phyloP scores from a whole-genome alignment of 768 basidiomycete species.

The Boletellus ananas region DNA sequence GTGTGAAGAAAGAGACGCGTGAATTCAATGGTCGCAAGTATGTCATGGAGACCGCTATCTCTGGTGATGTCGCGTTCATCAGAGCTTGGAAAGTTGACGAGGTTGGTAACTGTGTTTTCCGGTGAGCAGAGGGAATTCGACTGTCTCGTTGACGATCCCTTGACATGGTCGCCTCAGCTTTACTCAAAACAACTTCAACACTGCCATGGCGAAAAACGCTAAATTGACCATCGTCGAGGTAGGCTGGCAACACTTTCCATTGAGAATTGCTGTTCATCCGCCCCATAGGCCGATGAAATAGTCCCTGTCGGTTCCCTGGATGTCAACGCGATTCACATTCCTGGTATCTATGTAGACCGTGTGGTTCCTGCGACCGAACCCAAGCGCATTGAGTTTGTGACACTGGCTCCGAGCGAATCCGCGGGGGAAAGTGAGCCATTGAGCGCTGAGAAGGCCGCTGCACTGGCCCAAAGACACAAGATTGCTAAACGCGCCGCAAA shows the following conservation, averaged over 20 bases:
- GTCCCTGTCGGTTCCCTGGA: conserved; percentile 80
- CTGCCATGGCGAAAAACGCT: conserved; percentile 86
- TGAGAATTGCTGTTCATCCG: not conserved
- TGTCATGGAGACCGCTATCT: conserved; percentile 75
- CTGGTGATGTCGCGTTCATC: conserved; percentile 81
- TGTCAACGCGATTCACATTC: conserved; percentile 77
- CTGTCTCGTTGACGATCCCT: not conserved
- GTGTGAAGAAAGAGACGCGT: conserved; percentile 71
- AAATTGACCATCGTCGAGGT: conserved; percentile 89
- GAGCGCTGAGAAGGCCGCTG: conserved; percentile 50
- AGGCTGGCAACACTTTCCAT: conserved; percentile 9
- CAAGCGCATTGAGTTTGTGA: conserved; percentile 75
- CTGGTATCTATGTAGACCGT: conserved; percentile 85
- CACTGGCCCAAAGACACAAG: conserved; percentile 56
- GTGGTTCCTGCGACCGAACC: conserved; percentile 74
- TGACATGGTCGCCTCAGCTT: conserved; percentile 45
- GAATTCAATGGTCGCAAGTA: conserved; percentile 79
- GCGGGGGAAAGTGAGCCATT: conserved; percentile 23
- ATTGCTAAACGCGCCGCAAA: conserved; percentile 86
- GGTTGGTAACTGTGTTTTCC: conserved; percentile 86
- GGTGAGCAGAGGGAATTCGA: conserved; percentile 41
- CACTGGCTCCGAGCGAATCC: conserved; percentile 53
- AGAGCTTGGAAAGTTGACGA: conserved; percentile 93
- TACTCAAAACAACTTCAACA: conserved; percentile 82
- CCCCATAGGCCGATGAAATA: conserved; percentile 77